phyloP scores from a whole-genome alignment of 129 eudicot species.

The Artemisia argyi region DNA sequence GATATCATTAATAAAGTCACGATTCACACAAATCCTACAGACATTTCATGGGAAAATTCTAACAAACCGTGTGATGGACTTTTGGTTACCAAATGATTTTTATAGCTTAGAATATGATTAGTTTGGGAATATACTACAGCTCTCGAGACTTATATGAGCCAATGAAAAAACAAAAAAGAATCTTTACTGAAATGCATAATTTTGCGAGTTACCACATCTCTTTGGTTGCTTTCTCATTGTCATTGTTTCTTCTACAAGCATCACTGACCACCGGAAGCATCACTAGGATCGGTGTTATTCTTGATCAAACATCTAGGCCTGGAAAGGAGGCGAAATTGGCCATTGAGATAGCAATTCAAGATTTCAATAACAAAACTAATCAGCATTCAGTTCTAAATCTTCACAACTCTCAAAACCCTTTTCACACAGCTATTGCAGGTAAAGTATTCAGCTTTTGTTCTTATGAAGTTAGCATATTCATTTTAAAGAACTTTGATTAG shows the following conservation, averaged over 20 bases:
- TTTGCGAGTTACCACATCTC: conserved; percentile 11
- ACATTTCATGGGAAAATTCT: conserved; percentile 13
- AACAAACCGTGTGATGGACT: conserved; percentile 16
- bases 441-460: too few species aligned
- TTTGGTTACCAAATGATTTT: conserved; percentile 12
- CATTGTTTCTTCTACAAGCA: conserved; percentile 30
- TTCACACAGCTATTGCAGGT: neutral
- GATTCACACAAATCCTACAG: too few species aligned
- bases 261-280: conserved; percentile 13
- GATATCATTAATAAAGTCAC: too few species aligned
- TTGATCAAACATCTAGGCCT: conserved; percentile 39
- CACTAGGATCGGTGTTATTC: conserved; percentile 34
- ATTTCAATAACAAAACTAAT: conserved; percentile 22
- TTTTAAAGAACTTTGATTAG: neutral
- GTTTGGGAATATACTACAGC: conserved; percentile 15
- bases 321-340: conserved; percentile 52
- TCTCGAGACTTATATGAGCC: conserved; percentile 9
- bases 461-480: neutral
- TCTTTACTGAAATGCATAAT: conserved; percentile 11
- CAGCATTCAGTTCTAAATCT: conserved; percentile 21
- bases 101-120: conserved; percentile 2
- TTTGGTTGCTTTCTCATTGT: conserved; percentile 14
- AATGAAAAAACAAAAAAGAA: neutral
- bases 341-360: conserved; percentile 50
- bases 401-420: conserved; percentile 30